phyloP scores from a whole-genome alignment of 2,329 filamentous ascomycete species.

The Colletotrichum tofieldiae region DNA sequence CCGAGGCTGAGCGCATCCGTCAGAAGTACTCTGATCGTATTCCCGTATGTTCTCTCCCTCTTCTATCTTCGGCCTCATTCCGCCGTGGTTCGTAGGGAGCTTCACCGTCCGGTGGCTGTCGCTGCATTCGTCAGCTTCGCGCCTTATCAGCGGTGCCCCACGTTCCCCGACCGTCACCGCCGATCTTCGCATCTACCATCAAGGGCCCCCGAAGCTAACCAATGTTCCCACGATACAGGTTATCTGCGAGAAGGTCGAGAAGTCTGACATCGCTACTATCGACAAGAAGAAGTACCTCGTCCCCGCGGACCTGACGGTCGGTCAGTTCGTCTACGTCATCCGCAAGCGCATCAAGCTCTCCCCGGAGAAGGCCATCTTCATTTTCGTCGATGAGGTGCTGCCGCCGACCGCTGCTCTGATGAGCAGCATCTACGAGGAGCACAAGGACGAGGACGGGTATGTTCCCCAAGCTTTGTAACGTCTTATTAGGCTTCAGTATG shows the following conservation, averaged over 20 bases:
- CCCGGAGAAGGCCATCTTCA: slow-evolving; percentile 99
- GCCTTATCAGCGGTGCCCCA: slow-evolving; percentile 36
- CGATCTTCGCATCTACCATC: slow-evolving; percentile 20
- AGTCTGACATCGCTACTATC: slow-evolving; percentile 99
- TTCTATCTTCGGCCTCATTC: neutral
- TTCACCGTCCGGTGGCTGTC: neutral
- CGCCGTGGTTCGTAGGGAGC: neutral
- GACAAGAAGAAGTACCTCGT: slow-evolving; percentile 99
- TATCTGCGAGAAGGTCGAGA: slow-evolving; percentile 99
- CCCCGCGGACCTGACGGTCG: slow-evolving; percentile 96
- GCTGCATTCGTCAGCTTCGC: slow-evolving; percentile 32
- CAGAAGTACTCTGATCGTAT: slow-evolving; percentile 99
- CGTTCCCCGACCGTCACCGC: slow-evolving; percentile 41
- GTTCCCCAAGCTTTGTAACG: slow-evolving; percentile 45
- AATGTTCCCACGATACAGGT: slow-evolving; percentile 71
- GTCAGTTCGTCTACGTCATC: slow-evolving; percentile 99
- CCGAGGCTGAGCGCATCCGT: slow-evolving; percentile 98
- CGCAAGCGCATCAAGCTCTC: slow-evolving; percentile 99
- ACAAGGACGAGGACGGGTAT: slow-evolving; percentile 87
- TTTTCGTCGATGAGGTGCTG: slow-evolving; percentile 98
- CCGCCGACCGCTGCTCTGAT: slow-evolving; percentile 97
- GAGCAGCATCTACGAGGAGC: slow-evolving; percentile 99
- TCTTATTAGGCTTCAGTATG: neutral
- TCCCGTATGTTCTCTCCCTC: slow-evolving; percentile 76
- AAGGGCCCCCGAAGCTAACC: slow-evolving; percentile 44